A percentile compares a stretch with the other conserved stretches of the same genome.
Conservation (phyloP, 805 yeast genomes). For the Candida railenensis region DNA sequence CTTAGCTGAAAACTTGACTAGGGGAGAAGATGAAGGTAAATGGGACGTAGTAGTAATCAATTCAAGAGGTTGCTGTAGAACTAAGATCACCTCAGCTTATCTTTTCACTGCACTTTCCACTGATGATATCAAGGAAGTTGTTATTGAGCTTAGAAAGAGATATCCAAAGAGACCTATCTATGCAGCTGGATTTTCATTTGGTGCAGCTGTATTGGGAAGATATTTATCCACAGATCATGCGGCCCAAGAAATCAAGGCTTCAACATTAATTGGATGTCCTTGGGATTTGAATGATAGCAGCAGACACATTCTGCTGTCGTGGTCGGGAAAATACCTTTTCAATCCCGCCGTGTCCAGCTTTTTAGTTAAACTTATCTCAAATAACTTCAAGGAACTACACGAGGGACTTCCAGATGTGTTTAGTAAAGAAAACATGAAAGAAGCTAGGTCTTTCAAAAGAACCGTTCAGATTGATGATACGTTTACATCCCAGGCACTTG, state of each 20-base stretch:
- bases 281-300: conserved; percentile 68
- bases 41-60: conserved; percentile 73
- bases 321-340: conserved; percentile 34
- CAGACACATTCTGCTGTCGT: conserved; percentile 36
- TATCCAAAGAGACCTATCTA: conserved; percentile 65
- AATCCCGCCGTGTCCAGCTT: conserved; percentile 32
- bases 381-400: conserved; percentile 33
- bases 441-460: conserved; percentile 20
- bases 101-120: conserved; percentile 73
- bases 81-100: conserved; percentile 65
- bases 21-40: conserved; percentile 21
- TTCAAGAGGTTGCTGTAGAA: conserved; percentile 73
- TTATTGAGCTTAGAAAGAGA: conserved; percentile 46
- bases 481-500: conserved; percentile 66
- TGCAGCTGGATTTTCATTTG: conserved; percentile 78
- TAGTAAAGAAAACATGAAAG: conserved; percentile 19
- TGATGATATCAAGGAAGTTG: conserved; percentile 60
- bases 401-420: conserved; percentile 25
- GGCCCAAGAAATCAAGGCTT: conserved; percentile 41
- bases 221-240: conserved; percentile 67
- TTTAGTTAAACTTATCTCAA: conserved; percentile 30
- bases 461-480: conserved; percentile 61
- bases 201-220: conserved; percentile 70
- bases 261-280: conserved; percentile 60
- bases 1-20: conserved; percentile 42